These are phyloP conservation scores for Scenedesmus sp. DNA, from an alignment of 163 green algal genomes.

Conservation along the genomic window DNA sequence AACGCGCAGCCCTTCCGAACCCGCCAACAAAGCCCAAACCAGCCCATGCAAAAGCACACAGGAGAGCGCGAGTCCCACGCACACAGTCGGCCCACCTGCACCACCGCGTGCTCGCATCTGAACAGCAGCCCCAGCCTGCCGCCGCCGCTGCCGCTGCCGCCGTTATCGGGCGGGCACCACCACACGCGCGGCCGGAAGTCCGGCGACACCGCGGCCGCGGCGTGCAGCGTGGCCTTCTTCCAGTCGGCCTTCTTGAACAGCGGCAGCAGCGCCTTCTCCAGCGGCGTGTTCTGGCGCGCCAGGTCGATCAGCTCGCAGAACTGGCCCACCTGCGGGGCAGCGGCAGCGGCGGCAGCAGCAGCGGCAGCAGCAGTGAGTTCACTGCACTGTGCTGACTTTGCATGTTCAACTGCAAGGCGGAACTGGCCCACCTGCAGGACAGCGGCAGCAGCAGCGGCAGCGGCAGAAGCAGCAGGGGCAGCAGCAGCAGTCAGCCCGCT, in stretches of 20 bases:
- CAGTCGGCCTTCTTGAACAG: background rate
- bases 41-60: background rate
- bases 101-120: background rate
- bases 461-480: no score
- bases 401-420: no score
- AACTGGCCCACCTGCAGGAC: no score
- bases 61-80: no score
- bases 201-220: background rate
- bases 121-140: background rate
- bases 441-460: background rate
- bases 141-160: background rate
- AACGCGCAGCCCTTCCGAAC: no score
- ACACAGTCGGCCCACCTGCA: background rate
- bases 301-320: background rate
- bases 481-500: no score
- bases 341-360: slow-evolving; percentile 1
- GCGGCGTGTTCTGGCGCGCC: background rate
- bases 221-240: background rate
- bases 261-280: background rate
- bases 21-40: no score
- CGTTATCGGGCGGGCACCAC: background rate
- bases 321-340: background rate
- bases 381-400: no score
- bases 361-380: background rate
- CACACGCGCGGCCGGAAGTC: background rate